phyloP scores from a whole-genome alignment of 768 basidiomycete species.

The Leccinum olivaceopallidum region DNA sequence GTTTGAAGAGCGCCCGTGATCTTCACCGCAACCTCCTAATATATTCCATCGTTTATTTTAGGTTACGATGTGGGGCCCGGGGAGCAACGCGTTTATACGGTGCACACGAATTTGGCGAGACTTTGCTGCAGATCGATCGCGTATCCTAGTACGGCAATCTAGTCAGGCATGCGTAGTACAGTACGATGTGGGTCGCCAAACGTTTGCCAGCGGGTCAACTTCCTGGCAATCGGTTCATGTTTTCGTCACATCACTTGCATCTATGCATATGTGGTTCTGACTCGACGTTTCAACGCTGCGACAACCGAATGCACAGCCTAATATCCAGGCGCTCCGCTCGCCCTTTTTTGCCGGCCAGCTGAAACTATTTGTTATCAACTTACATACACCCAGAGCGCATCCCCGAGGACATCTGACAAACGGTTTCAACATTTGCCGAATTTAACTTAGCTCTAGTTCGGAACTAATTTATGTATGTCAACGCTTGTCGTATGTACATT shows the following conservation, averaged over 20 bases:
- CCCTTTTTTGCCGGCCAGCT: background rate
- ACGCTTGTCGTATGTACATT: constrained; percentile 10
- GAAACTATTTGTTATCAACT: constrained; percentile 1
- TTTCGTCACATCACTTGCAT: background rate
- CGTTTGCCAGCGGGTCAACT: background rate
- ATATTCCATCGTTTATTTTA: background rate
- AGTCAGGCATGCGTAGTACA: background rate
- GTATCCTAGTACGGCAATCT: background rate
- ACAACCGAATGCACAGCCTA: constrained; percentile 6
- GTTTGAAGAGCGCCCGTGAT: background rate
- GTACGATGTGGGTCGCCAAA: background rate
- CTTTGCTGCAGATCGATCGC: background rate
- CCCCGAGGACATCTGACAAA: background rate
- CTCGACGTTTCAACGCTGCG: background rate
- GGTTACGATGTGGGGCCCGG: background rate
- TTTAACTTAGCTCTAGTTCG: constrained; percentile 1
- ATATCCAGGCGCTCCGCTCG: background rate
- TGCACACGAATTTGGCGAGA: background rate
- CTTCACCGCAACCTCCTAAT: background rate
- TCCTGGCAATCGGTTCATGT: background rate
- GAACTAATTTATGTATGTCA: constrained; percentile 8
- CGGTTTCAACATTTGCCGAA: background rate
- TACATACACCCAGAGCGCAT: background rate
- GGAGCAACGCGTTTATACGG: background rate
- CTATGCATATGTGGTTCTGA: background rate